Base-by-base conservation (phyloP, 2,329 filamentous ascomycete species). In the Botrytis squamosa region DNA sequence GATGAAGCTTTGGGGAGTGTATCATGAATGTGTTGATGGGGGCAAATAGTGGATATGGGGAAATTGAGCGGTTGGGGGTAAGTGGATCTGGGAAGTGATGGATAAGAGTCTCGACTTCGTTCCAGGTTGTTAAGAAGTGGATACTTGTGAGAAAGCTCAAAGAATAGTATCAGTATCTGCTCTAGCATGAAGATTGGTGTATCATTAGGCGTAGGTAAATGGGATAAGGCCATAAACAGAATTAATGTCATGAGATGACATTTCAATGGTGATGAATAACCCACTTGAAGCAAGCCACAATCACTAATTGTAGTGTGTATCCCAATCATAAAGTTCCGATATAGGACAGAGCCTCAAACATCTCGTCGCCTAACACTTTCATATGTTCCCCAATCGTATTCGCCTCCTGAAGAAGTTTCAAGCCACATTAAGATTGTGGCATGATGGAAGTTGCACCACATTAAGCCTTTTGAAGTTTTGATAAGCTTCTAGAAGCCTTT, bases 401-500 rank as follows among this genome's bases (percentile, higher is more conserved):
- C n/a, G 36, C 36, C 59, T 16, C 38, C 12, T 14, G 2, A 6
- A 40, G 5, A 62, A 62, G 20, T n/a, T 40, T 40, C 36, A 40
- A 62, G 33, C 60, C 60, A 63, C 59, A 40, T 62, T 25, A 14
- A 38, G 6, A 36, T 40, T n/a, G 12, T 38, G 36, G 36, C 59
- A 25, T 38, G 36, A 62, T 18, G 3, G 14, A n/a, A 4, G 59
- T 40, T 40, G 16, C 36, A 38, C 4, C 36, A 62, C 59, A 38
- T 40, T 7, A 38, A 62, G 36, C 59, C 33, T 18, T 40, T 2
- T 9, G 36, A 40, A 40, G 59, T 38, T 60, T 60, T 60, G 57
- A 36, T 60, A 60, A 38, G 33, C 59, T 62, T 40, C 59, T 63
- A 63, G 60, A 63, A 63, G 36, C 60, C 38, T 40, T 40, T n/a